Evolutionary conservation across 2,329 filamentous ascomycete species (phyloP).

Genomic region (Colletotrichum sp.): DNA sequence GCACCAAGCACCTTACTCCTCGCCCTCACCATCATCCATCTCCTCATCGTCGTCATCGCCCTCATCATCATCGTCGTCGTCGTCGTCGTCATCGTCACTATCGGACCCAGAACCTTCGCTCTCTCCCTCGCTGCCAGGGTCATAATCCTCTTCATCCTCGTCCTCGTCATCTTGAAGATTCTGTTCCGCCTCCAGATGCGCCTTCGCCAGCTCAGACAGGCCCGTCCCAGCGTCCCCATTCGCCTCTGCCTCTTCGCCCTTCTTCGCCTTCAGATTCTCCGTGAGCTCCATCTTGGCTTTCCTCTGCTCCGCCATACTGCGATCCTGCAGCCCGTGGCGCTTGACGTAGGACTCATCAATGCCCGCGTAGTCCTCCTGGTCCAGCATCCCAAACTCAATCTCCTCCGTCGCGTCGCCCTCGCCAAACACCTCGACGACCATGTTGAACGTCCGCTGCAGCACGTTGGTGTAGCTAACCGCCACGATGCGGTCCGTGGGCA

Average conservation of each 20-base stretch:
- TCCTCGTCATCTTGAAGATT: slow-evolving; percentile 65
- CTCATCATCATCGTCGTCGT: slow-evolving; percentile 44
- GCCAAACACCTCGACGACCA: slow-evolving; percentile 65
- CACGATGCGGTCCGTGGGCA: slow-evolving; percentile 64
- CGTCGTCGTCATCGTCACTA: slow-evolving; percentile 50
- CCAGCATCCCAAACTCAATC: slow-evolving; percentile 72
- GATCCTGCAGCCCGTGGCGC: slow-evolving; percentile 66
- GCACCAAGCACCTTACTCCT: background rate
- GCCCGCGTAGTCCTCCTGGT: slow-evolving; percentile 69
- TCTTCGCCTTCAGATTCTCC: slow-evolving; percentile 61
- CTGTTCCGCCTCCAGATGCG: slow-evolving; percentile 57
- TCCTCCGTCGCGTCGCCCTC: slow-evolving; percentile 60
- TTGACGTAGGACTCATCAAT: slow-evolving; percentile 69
- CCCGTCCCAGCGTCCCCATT: slow-evolving; percentile 40
- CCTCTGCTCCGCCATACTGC: slow-evolving; percentile 71
- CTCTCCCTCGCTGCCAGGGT: slow-evolving; percentile 65
- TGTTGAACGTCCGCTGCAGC: slow-evolving; percentile 72
- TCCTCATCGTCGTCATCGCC: slow-evolving; percentile 34
- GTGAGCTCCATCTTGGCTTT: slow-evolving; percentile 68
- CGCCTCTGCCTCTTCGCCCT: slow-evolving; percentile 39
- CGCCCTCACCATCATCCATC: slow-evolving; percentile 3
- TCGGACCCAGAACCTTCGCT: slow-evolving; percentile 64
- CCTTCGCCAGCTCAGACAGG: slow-evolving; percentile 55
- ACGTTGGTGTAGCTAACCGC: slow-evolving; percentile 73
- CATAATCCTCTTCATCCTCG: slow-evolving; percentile 70